Percentiles rank a stretch among this genome's conserved stretches.
phyloP scores from a whole-genome alignment of 768 basidiomycete genomes.

The Mycena capillaripes region DNA sequence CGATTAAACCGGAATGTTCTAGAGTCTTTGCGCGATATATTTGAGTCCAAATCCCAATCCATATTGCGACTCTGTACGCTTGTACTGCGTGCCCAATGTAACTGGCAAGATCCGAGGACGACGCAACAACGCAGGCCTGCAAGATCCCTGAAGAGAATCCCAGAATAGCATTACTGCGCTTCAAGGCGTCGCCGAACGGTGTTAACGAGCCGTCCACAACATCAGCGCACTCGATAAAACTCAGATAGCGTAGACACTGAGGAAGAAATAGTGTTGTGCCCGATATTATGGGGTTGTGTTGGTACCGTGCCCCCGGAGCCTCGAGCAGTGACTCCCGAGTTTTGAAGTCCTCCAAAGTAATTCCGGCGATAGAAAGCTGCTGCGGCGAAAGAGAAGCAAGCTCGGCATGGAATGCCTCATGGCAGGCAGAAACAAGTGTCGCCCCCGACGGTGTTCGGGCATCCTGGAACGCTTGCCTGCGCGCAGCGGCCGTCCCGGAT shows the following conservation, averaged over 20 bases:
- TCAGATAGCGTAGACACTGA: constrained; percentile 69
- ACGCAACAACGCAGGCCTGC: constrained; percentile 56
- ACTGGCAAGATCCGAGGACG: constrained; percentile 47
- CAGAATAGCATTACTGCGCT: constrained; percentile 52
- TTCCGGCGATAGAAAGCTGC: constrained; percentile 51
- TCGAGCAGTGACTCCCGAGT: constrained; percentile 55
- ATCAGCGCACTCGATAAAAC: constrained; percentile 50
- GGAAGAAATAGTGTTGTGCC: constrained; percentile 63
- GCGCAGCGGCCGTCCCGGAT: constrained; percentile 43
- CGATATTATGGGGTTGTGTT: constrained; percentile 63
- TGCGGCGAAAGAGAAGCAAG: constrained; percentile 56
- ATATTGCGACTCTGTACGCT: constrained; percentile 57
- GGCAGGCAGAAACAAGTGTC: constrained; percentile 64
- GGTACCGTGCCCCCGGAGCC: constrained; percentile 50
- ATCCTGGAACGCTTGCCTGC: constrained; percentile 57
- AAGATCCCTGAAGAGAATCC: constrained; percentile 64
- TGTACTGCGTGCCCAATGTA: constrained; percentile 54
- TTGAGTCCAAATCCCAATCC: constrained; percentile 58
- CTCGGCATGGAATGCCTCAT: constrained; percentile 64
- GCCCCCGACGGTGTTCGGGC: constrained; percentile 56
- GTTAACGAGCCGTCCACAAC: constrained; percentile 22
- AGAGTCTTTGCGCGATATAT: constrained; percentile 42
- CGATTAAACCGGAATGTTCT: not conserved
- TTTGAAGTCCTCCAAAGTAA: constrained; percentile 62
- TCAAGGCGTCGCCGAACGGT: constrained; percentile 43